Conservation (phyloP, 768 basidiomycete species). For the Suillus americanus region DNA sequence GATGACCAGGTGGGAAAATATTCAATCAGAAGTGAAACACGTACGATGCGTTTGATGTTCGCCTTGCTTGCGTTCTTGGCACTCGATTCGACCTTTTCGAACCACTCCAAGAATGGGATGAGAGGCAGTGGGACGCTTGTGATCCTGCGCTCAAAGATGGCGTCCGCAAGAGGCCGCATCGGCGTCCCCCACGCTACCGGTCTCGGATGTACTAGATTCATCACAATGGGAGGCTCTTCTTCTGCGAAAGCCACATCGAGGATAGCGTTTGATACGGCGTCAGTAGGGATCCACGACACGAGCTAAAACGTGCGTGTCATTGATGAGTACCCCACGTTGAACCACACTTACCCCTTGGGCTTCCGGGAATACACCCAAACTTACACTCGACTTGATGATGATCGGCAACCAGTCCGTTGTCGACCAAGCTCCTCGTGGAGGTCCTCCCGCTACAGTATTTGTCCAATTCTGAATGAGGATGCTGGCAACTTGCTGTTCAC, state of each 20-base stretch:
- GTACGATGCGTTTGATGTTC: slow-evolving; percentile 26
- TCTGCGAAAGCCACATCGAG: slow-evolving; percentile 17
- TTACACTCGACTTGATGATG: slow-evolving; percentile 29
- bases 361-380: slow-evolving; percentile 28
- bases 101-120: slow-evolving; percentile 30
- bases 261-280: slow-evolving; percentile 17
- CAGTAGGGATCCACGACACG: slow-evolving; percentile 22
- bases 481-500: slow-evolving; percentile 28
- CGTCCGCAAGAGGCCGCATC: slow-evolving; percentile 11
- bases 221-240: slow-evolving; percentile 6
- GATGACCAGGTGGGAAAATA: slow-evolving; percentile 30
- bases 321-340: background rate
- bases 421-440: slow-evolving; percentile 28
- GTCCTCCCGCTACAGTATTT: background rate
- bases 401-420: slow-evolving; percentile 33
- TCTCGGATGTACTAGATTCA: slow-evolving; percentile 28
- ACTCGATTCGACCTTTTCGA: slow-evolving; percentile 17
- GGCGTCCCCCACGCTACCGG: slow-evolving; percentile 23
- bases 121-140: slow-evolving; percentile 20
- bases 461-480: slow-evolving; percentile 28
- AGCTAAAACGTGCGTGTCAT: slow-evolving; percentile 3
- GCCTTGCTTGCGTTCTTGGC: slow-evolving; percentile 12
- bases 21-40: slow-evolving; percentile 4
- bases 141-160: slow-evolving; percentile 5
- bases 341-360: slow-evolving; percentile 32